Evolutionary conservation across 129 eudicot species (phyloP), one percentile per base, ranked within the genome.

Genomic region (Tagetes patula): DNA sequence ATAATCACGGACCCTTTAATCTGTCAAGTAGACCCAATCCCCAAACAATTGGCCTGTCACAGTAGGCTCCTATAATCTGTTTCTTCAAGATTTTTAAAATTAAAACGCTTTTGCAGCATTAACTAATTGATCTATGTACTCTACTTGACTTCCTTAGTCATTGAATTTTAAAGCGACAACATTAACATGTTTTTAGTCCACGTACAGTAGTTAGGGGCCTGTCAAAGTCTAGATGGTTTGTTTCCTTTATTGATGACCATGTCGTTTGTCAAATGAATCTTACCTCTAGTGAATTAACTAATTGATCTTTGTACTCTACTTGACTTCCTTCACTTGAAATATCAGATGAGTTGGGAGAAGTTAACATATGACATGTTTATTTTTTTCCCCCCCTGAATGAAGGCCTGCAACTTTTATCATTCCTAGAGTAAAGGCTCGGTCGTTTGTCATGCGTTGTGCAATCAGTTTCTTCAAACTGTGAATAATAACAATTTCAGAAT

Each of bases 401-500:
- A 46, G 14, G 4, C 2, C 13, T 9, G 27, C 27, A 20, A 20
- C 27, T 1, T 46, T 46, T 46, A 8, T 2, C 10, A 2, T 4
- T 20, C 27, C 27, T 20, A 46, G 52, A 46, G 10, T 46, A 9
- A 46, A 46, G 14, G 4, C 2, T 11, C 3, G 14, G n/a, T n/a
- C 3, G n/a, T 47, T 8, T 47, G 11, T 47, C 52, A 47, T 47
- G 52, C 14, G 1, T 2, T 13, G 52, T 9, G 50, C 10, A 46
- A 46, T 46, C 13, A 8, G 13, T 46, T 46, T 46, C 58, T 52
- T n/a, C 12, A n/a, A 52, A 52, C 30, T 14, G 8, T 52, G 9
- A 52, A 52, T 52, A 5, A 1, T 52, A 52, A 47, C n/a, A 62
- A 62, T 69, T 78, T 55, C 32, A 36, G 41, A 63, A 63, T 27